Evolutionary conservation across 768 basidiomycete genomes (phyloP).

Genomic region (Lactarius sanguifluus): DNA sequence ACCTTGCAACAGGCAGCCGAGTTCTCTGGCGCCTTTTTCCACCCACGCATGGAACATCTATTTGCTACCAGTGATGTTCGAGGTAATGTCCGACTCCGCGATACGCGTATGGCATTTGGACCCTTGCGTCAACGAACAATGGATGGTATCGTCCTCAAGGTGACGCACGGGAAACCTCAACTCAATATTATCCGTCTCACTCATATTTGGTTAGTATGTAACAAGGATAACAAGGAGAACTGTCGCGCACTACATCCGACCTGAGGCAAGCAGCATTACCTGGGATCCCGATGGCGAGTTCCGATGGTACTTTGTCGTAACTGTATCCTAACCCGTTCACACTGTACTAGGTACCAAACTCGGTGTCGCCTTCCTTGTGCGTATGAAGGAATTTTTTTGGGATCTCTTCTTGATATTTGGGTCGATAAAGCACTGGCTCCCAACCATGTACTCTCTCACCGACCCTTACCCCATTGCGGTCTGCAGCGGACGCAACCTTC

Average conservation of each 20-base stretch:
- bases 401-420: constrained; percentile 6
- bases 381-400: constrained; percentile 29
- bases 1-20: constrained; percentile 54
- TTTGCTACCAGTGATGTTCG: constrained; percentile 63
- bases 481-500: constrained; percentile 57
- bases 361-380: constrained; percentile 66
- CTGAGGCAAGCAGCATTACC: constrained; percentile 64
- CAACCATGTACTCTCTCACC: constrained; percentile 65
- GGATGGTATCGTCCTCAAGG: constrained; percentile 56
- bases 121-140: constrained; percentile 44
- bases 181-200: constrained; percentile 22
- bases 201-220: constrained; percentile 40
- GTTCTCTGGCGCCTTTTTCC: constrained; percentile 64
- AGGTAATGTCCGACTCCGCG: constrained; percentile 65
- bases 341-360: constrained; percentile 53
- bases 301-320: constrained; percentile 1
- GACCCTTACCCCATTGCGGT: constrained; percentile 71
- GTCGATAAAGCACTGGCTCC: constrained; percentile 55
- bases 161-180: constrained; percentile 33
- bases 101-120: constrained; percentile 73
- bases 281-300: constrained; percentile 67
- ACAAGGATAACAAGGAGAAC: constrained; percentile 47
- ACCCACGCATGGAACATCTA: constrained; percentile 65
- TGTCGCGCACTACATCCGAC: constrained; percentile 46
- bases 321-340: constrained; percentile 7